Evolutionary conservation across 1,284 basidiomycete species (phyloP).

Genomic region (Spongiforma sp.): DNA sequence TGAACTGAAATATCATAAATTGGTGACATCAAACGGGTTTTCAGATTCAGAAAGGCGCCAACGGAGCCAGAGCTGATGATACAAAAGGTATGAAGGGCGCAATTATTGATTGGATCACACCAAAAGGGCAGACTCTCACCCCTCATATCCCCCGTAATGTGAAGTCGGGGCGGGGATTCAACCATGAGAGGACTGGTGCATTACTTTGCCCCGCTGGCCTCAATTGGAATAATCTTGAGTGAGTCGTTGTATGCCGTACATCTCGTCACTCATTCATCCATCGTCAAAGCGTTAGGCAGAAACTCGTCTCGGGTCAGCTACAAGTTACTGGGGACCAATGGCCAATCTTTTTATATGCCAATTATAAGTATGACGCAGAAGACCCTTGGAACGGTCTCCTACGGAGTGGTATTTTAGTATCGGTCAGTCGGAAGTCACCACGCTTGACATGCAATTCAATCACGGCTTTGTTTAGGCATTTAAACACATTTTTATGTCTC

Average conservation of each 20-base stretch:
- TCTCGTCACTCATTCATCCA: background rate
- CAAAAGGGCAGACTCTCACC: background rate
- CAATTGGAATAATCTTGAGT: constrained; percentile 1
- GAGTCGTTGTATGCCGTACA: background rate
- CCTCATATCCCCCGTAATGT: constrained; percentile 2
- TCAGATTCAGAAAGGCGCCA: background rate
- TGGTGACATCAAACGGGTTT: background rate
- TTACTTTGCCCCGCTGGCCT: background rate
- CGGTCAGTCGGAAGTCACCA: background rate
- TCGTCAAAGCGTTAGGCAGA: background rate
- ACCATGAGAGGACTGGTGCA: background rate
- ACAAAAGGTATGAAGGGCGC: constrained; percentile 4
- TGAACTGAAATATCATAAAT: background rate
- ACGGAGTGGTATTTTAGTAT: background rate
- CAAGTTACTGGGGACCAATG: constrained; percentile 1
- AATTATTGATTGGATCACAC: constrained; percentile 2
- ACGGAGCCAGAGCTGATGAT: background rate
- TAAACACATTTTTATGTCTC: background rate
- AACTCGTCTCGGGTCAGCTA: background rate
- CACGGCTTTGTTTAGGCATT: background rate
- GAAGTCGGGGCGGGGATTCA: background rate
- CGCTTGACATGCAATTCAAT: no score
- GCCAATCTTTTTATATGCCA: constrained; percentile 1
- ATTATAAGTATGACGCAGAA: constrained; percentile 1
- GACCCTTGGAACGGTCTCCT: constrained; percentile 1